phyloP scores from a whole-genome alignment of 1,284 basidiomycete genomes.

The Tilletia indica region DNA sequence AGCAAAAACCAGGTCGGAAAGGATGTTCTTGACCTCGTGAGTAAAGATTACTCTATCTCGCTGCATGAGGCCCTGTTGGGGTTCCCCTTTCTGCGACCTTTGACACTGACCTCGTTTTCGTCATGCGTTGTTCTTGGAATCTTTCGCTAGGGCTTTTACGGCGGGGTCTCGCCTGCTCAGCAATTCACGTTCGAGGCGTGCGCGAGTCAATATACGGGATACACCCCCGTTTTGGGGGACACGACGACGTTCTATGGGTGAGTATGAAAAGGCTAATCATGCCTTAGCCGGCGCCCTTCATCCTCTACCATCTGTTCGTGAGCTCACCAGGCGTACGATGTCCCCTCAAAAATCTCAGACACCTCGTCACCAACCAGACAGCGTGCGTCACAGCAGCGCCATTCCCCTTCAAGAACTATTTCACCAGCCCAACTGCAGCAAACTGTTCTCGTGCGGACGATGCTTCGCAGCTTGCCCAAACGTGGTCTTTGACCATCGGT shows the following conservation, averaged over 20 bases:
- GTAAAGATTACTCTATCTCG: background rate
- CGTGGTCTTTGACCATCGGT: background rate
- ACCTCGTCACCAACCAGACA: background rate
- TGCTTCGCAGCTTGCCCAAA: background rate
- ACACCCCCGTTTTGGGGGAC: background rate
- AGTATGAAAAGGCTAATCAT: background rate
- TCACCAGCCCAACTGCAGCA: background rate
- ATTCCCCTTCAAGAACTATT: slow-evolving; percentile 1
- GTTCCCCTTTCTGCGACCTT: background rate
- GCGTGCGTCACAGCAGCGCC: background rate
- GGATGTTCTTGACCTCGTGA: slow-evolving; percentile 7
- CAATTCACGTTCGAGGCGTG: background rate
- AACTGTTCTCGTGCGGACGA: background rate
- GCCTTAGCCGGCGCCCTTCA: no score
- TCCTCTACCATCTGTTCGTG: background rate
- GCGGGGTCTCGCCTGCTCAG: background rate
- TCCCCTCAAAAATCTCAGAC: background rate
- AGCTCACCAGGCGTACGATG: background rate
- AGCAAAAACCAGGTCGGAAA: background rate
- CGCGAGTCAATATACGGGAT: background rate
- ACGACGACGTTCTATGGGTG: background rate
- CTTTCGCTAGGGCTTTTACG: background rate
- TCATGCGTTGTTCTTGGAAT: background rate
- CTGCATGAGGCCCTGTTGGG: background rate
- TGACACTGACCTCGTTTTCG: background rate